phyloP scores from a whole-genome alignment of 768 basidiomycete genomes.

The Cyclocybe cylindracea region DNA sequence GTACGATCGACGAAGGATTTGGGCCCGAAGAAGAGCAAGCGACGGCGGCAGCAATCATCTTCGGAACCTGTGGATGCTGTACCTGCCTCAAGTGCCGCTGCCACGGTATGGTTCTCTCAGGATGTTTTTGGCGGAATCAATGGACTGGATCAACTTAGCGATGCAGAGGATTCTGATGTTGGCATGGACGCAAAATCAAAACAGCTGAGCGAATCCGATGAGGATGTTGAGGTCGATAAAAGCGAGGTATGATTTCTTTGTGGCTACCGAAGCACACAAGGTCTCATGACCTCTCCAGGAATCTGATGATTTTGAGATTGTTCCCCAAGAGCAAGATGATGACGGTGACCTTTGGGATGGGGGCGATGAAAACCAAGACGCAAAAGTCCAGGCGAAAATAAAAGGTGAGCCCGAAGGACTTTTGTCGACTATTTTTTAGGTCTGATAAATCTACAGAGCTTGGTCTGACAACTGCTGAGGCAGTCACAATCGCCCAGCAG shows the following conservation, averaged over 20 bases:
- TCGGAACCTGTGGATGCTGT: slow-evolving; percentile 37
- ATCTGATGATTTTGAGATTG: slow-evolving; percentile 69
- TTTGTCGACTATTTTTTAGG: not conserved
- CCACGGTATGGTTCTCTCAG: slow-evolving; percentile 96
- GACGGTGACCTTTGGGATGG: slow-evolving; percentile 79
- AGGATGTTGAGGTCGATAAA: slow-evolving; percentile 7
- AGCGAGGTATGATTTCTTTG: not conserved
- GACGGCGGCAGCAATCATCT: slow-evolving; percentile 50
- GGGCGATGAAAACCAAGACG: slow-evolving; percentile 76
- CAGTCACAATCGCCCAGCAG: slow-evolving; percentile 87
- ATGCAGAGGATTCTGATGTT: slow-evolving; percentile 26
- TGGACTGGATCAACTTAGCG: slow-evolving; percentile 39
- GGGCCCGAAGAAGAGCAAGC: slow-evolving; percentile 42
- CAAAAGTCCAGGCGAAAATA: slow-evolving; percentile 61
- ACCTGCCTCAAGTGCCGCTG: slow-evolving; percentile 44
- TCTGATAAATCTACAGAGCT: slow-evolving; percentile 49
- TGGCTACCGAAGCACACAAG: not conserved
- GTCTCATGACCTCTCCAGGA: not conserved
- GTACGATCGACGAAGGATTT: slow-evolving; percentile 31
- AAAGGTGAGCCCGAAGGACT: slow-evolving; percentile 49
- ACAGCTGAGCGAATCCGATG: slow-evolving; percentile 9
- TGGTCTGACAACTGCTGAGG: slow-evolving; percentile 85
- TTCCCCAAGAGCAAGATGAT: slow-evolving; percentile 62
- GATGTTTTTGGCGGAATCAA: slow-evolving; percentile 78
- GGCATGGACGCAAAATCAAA: slow-evolving; percentile 29